Evolutionary conservation across 306 rosid genomes (phyloP).

Genomic region (Bauhinia variegata): DNA sequence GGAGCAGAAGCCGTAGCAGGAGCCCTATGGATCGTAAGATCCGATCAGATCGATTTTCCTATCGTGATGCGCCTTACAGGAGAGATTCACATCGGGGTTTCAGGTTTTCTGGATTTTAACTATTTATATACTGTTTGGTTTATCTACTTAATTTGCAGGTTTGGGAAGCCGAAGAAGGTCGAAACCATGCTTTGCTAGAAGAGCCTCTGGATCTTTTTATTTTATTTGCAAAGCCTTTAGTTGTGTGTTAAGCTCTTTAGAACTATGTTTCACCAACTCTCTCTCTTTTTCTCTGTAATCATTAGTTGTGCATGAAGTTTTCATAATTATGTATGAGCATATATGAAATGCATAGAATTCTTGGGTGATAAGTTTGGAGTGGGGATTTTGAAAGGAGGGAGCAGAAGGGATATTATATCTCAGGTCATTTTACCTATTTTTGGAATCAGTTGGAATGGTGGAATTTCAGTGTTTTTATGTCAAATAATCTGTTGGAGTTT

Average conservation of each 20-base stretch:
- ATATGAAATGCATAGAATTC: background rate
- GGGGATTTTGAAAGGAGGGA: background rate
- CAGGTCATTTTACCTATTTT: background rate
- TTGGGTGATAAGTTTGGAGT: background rate
- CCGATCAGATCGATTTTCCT: constrained; percentile 89
- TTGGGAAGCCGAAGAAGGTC: constrained; percentile 36
- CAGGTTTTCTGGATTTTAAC: constrained; percentile 74
- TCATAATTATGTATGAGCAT: background rate
- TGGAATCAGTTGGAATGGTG: too few relatives aligned
- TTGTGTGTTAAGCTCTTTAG: background rate
- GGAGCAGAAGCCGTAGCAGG: constrained; percentile 95
- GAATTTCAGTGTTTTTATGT: constrained; percentile 5
- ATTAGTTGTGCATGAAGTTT: background rate
- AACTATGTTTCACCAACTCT: background rate
- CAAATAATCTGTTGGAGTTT: background rate
- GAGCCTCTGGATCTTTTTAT: constrained; percentile 26
- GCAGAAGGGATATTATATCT: too few relatives aligned
- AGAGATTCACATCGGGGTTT: constrained; percentile 96
- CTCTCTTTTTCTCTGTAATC: background rate
- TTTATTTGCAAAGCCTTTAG: constrained; percentile 18
- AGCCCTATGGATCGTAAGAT: constrained; percentile 94
- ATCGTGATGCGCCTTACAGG: constrained; percentile 96
- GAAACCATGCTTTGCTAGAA: constrained; percentile 29
- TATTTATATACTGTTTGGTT: constrained; percentile 42
- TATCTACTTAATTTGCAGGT: constrained; percentile 38